These are phyloP conservation scores for Kwoniella sp. DNA, from an alignment of 768 basidiomycete species.

Conservation along the genomic window DNA sequence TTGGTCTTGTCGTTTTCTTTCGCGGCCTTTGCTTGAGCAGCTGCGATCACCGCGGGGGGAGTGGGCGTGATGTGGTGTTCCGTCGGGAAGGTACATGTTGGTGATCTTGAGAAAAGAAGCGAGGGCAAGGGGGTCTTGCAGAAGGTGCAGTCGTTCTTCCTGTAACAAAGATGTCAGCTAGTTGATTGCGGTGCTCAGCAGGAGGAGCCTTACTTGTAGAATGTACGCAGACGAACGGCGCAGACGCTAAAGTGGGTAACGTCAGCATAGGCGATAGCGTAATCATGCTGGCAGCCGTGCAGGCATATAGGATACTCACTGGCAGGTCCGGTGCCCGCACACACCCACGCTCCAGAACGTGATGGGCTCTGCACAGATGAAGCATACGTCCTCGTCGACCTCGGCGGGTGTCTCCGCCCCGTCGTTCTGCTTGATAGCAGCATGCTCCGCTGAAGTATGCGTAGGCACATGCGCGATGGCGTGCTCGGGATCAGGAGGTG, in stretches of 20 bases:
- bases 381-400: slow-evolving; percentile 56
- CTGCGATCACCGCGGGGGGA: slow-evolving; percentile 30
- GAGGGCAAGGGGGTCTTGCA: slow-evolving; percentile 62
- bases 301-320: slow-evolving; percentile 49
- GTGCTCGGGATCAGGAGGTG: slow-evolving; percentile 18
- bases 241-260: slow-evolving; percentile 58
- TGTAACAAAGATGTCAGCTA: slow-evolving; percentile 16
- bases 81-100: slow-evolving; percentile 38
- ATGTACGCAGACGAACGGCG: slow-evolving; percentile 73
- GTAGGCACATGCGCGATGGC: slow-evolving; percentile 21
- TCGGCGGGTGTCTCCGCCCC: slow-evolving; percentile 16
- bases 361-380: slow-evolving; percentile 91
- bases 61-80: slow-evolving; percentile 29
- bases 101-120: slow-evolving; percentile 42
- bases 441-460: slow-evolving; percentile 18
- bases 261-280: slow-evolving; percentile 5
- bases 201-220: slow-evolving; percentile 64
- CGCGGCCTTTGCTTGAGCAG: slow-evolving; percentile 29
- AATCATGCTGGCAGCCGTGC: not conserved
- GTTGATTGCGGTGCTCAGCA: not conserved
- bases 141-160: slow-evolving; percentile 83
- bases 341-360: slow-evolving; percentile 82
- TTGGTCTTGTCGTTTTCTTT: slow-evolving; percentile 29
- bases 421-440: not conserved
- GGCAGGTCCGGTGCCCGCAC: slow-evolving; percentile 93